Base-by-base conservation (phyloP, 1,284 basidiomycete genomes). In the Leccinum solheimii region DNA sequence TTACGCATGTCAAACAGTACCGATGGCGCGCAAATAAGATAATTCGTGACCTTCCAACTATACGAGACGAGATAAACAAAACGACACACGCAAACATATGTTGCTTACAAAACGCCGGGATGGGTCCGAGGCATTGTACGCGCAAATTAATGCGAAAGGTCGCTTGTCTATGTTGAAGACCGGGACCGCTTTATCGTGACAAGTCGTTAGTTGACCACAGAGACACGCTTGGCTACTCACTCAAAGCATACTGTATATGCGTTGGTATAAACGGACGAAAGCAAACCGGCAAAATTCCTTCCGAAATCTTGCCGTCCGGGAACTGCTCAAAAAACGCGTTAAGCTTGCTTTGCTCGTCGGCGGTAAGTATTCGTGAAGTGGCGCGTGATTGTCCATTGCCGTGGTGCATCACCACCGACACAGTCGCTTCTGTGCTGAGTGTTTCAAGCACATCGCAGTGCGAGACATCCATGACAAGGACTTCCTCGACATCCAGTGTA, bases 131-230 rank as follows among this genome's bases (percentile, higher is more conserved):
- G 90, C 91, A 72, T 91, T 92, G 76, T 96, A 97, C 4, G 94
- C 94, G 69, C 94, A 96, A 40, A 98, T 81, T 68, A 98, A 76
- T 2, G 94, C 94, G 70, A 98, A 98, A 1, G 95, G 95, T 59
- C 91, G 87, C 76, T 95, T 93, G 78, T 97, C 94, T 59, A 97
- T 88, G 65, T 96, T 96, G 75, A 94, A 96, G 55, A 98, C 91
- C 1, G 95, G 96, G 19, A 97, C 92, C 58, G 87, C 91, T 92
- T 58, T 61, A 57, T 58, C 40, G 11, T 40, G 49, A 36, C 58
- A 19, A 62, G 65, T 65, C 34, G 34, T 51, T 27, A 48, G 52
- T 49, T 57, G 19, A 52, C 3, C 45, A 45, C 27, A 7, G 32
- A 21, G 23, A 38, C 43, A 50, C 9, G 19, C 51, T 5, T 51